Evolutionary conservation across 495 filamentous ascomycete species (phyloP).

Genomic region (Friedmanniomyces simplex): DNA sequence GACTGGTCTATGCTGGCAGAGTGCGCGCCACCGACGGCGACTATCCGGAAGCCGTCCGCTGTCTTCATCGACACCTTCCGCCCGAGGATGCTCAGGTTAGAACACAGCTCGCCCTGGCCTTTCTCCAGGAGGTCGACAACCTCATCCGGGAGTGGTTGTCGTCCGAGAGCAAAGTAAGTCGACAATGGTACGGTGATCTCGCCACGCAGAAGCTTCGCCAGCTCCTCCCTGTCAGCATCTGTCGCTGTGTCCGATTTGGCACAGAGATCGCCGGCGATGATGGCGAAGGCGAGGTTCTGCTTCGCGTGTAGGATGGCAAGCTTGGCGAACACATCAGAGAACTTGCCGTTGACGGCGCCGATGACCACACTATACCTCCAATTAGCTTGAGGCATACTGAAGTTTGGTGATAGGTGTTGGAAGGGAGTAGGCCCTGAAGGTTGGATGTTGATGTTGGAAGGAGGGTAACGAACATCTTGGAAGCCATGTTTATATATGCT

Average conservation of each 20-base stretch:
- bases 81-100: conserved; percentile 78
- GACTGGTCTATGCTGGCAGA: conserved; percentile 41
- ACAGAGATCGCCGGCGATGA: conserved; percentile 79
- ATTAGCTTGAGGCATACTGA: conserved; percentile 27
- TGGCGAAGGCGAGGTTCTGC: conserved; percentile 73
- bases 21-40: conserved; percentile 62
- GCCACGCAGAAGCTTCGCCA: conserved; percentile 57
- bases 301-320: conserved; percentile 67
- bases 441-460: not conserved
- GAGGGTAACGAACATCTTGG: conserved; percentile 55
- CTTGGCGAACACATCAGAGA: conserved; percentile 65
- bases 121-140: conserved; percentile 63
- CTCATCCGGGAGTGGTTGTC: conserved; percentile 50
- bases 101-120: conserved; percentile 68
- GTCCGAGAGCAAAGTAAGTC: conserved; percentile 78
- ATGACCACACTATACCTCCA: conserved; percentile 58
- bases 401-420: not conserved
- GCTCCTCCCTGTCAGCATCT: conserved; percentile 44
- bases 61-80: conserved; percentile 80
- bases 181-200: conserved; percentile 62
- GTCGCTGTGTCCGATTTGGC: conserved; percentile 15
- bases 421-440: not conserved
- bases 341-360: conserved; percentile 65
- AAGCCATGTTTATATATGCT: conserved; percentile 40
- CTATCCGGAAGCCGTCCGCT: conserved; percentile 76